A percentile compares a stretch with the other conserved stretches of the same genome.
These are phyloP conservation scores for Colletotrichum lupini DNA, from an alignment of 2,329 filamentous ascomycete species.

Conservation along the genomic window DNA sequence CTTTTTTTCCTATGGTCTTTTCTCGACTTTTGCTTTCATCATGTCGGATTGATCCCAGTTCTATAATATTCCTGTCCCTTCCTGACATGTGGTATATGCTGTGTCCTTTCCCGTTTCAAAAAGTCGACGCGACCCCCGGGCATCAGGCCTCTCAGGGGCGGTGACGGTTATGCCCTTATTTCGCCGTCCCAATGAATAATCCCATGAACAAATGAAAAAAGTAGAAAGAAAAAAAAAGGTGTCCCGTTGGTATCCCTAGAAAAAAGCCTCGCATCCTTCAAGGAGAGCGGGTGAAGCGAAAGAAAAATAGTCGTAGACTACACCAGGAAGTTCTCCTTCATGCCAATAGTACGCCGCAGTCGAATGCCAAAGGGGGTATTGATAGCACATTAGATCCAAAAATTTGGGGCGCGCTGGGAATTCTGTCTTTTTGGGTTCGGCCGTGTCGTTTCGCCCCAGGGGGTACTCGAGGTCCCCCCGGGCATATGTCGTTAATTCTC, in stretches of 20 bases:
- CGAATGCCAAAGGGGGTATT: slow-evolving; percentile 36
- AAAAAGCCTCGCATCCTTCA: slow-evolving; percentile 31
- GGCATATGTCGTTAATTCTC: slow-evolving; percentile 28
- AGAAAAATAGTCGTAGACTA: slow-evolving; percentile 36
- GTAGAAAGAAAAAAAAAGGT: slow-evolving; percentile 3
- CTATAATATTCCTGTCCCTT: slow-evolving; percentile 32
- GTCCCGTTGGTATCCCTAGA: slow-evolving; percentile 15
- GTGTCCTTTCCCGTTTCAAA: slow-evolving; percentile 29
- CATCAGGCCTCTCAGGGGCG: slow-evolving; percentile 28
- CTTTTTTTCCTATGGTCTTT: slow-evolving; percentile 37
- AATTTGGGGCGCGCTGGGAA: slow-evolving; percentile 31
- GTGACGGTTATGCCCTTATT: slow-evolving; percentile 30
- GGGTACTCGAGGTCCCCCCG: slow-evolving; percentile 15
- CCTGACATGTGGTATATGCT: slow-evolving; percentile 36
- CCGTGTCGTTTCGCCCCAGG: slow-evolving; percentile 35
- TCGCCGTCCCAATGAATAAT: slow-evolving; percentile 31
- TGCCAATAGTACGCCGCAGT: slow-evolving; percentile 35
- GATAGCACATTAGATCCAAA: slow-evolving; percentile 34
- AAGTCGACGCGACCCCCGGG: slow-evolving; percentile 24
- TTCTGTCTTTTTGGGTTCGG: slow-evolving; percentile 35
- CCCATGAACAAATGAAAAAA: slow-evolving; percentile 21
- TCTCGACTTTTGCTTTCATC: slow-evolving; percentile 34
- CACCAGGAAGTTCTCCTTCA: slow-evolving; percentile 33
- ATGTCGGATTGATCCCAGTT: slow-evolving; percentile 35
- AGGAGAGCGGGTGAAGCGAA: slow-evolving; percentile 31